Conservation (phyloP, 2,329 filamentous ascomycete species). For the Aspergillus japonicus region DNA sequence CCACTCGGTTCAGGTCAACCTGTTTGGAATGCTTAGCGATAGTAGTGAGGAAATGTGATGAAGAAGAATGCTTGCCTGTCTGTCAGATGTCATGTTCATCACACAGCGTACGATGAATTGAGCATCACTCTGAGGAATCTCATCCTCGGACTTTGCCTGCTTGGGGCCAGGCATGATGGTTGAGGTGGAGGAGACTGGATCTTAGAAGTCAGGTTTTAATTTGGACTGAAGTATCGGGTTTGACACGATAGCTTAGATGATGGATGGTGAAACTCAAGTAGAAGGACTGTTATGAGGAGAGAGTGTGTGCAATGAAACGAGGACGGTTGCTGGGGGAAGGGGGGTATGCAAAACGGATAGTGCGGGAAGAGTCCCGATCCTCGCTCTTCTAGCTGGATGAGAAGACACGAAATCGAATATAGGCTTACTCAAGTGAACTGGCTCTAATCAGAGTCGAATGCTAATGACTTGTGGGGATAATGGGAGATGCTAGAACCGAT, state of each 20-base stretch:
- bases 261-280: not conserved
- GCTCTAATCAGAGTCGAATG: not conserved
- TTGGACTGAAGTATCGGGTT: not conserved
- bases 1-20: slow-evolving; percentile 30
- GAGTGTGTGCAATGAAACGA: not conserved
- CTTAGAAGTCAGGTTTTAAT: not conserved
- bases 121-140: slow-evolving; percentile 13
- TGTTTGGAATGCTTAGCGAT: slow-evolving; percentile 6
- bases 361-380: not conserved
- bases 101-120: slow-evolving; percentile 30
- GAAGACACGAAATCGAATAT: not conserved
- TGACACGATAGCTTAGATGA: not conserved
- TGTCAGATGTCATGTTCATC: slow-evolving; percentile 20
- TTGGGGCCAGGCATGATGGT: slow-evolving; percentile 8
- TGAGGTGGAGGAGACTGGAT: not conserved
- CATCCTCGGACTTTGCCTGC: not conserved
- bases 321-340: not conserved
- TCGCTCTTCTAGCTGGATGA: not conserved
- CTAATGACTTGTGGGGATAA: not conserved
- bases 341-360: not conserved
- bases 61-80: slow-evolving; percentile 7
- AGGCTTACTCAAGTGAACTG: not conserved
- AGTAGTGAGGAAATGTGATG: not conserved
- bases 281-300: not conserved
- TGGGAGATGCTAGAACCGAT: too few species aligned